Evolutionary conservation across 306 rosid genomes (phyloP), one percentile per base, ranked within the genome.

Genomic region (Fragaria vesca): DNA sequence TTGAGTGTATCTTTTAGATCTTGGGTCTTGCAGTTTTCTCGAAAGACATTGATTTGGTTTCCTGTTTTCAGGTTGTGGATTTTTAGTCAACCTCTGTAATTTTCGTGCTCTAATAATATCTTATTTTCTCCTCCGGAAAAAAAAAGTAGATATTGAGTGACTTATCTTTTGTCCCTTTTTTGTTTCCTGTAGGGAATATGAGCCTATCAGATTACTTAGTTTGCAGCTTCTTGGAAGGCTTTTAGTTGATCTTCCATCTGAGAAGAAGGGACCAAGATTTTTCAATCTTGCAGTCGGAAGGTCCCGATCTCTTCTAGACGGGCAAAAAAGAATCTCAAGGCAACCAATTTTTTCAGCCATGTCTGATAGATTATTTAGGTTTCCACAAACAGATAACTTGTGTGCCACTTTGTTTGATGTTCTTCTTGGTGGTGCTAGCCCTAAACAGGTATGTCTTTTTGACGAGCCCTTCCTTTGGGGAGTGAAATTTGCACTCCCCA

Each of bases 391-490:
- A 30, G 98, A 95, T 72, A 86, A 89, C 86, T 78, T 95, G 30
- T 88, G 97, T 85, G 98, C 97, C 73, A 86, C 97, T 72, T 87
- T 95, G 81, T 95, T 95, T 82, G 98, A 95, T 82, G 97, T 90
- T 83, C 97, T 95, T 87, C 98, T 95, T 62, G 98, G 98, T 60
- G 98, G 98, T 83, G 98, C 98, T 81, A 95, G 98, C 85, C 98
- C 98, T 81, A 95, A 89, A 87, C 98, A 95, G 98, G 98, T 95
- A 78, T 36, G 66, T 58, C 18, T 60, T 80, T 72, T 45, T 76
- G 46, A 32, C 0, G 34, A 32, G 34, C 34, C 34, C 34, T 32
- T 32, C 34, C 34, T 32, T 32, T 32, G 34, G 34, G 34, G 34
- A 32, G 34, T 32, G 34, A 32, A 32, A 32, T 32, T 32, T 32